Percentiles rank a stretch among this genome's conserved stretches.
Evolutionary conservation across 768 basidiomycete genomes (phyloP).

Genomic region (Mycena chlorophos): DNA sequence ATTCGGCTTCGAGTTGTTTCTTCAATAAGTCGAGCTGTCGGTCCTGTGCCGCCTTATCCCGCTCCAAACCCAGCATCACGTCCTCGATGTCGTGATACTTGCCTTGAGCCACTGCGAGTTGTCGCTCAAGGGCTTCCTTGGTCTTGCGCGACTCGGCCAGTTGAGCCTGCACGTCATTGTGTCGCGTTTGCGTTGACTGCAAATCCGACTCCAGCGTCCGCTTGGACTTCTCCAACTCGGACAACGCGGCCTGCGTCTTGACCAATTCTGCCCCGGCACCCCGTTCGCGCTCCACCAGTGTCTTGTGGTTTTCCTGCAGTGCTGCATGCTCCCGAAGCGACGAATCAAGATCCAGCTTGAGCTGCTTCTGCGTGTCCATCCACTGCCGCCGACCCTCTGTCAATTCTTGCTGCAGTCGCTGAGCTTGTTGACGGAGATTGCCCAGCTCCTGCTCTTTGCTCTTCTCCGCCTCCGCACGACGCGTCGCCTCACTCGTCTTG

Average conservation of each 20-base stretch:
- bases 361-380: conserved; percentile 67
- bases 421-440: conserved; percentile 64
- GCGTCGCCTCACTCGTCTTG: conserved; percentile 83
- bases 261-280: conserved; percentile 50
- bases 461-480: conserved; percentile 79
- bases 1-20: conserved; percentile 76
- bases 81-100: conserved; percentile 90
- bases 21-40: conserved; percentile 70
- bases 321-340: conserved; percentile 58
- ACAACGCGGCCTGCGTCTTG: conserved; percentile 47
- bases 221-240: conserved; percentile 69
- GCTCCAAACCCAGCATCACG: conserved; percentile 76
- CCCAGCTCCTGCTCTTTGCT: conserved; percentile 84
- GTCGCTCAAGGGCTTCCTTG: conserved; percentile 80
- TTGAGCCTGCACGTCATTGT: conserved; percentile 65
- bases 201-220: conserved; percentile 71
- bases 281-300: conserved; percentile 64
- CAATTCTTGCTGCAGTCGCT: conserved; percentile 65
- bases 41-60: conserved; percentile 73
- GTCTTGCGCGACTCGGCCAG: conserved; percentile 58
- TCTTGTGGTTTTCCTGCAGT: conserved; percentile 59
- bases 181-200: conserved; percentile 63
- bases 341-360: conserved; percentile 74
- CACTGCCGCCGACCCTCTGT: conserved; percentile 60
- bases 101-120: conserved; percentile 66